These are phyloP conservation scores for Suhomyces xylopsoci DNA, from an alignment of 805 yeast species.

Conservation along the genomic window DNA sequence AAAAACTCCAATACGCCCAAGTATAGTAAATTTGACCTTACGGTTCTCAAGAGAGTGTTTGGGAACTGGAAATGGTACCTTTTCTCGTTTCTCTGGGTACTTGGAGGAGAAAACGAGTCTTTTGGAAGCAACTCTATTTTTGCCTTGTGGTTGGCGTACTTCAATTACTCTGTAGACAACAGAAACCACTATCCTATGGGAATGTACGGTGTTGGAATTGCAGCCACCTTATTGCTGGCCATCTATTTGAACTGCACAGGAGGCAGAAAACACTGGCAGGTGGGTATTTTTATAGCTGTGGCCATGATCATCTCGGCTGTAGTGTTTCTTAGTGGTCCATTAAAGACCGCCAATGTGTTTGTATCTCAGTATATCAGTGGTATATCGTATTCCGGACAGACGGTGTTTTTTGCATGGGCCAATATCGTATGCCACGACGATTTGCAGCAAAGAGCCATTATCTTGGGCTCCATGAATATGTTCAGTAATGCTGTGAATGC, in stretches of 20 bases:
- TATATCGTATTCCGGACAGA: constrained; percentile 55
- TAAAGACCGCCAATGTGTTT: constrained; percentile 38
- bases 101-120: constrained; percentile 50
- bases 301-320: constrained; percentile 46
- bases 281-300: constrained; percentile 44
- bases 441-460: constrained; percentile 60
- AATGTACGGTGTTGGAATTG: constrained; percentile 50
- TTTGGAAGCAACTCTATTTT: constrained; percentile 46
- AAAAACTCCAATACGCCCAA: constrained; percentile 17
- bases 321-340: constrained; percentile 43
- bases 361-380: constrained; percentile 58
- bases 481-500: constrained; percentile 61
- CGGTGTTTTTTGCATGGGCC: constrained; percentile 63
- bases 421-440: constrained; percentile 57
- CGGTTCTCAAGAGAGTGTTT: constrained; percentile 36
- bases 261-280: constrained; percentile 48
- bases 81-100: constrained; percentile 49
- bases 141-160: constrained; percentile 44
- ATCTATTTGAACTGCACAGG: constrained; percentile 42
- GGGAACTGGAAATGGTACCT: constrained; percentile 58
- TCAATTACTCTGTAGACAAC: constrained; percentile 40
- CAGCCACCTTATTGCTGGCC: constrained; percentile 44
- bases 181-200: constrained; percentile 56
- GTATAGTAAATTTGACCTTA: constrained; percentile 24
- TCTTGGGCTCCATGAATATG: constrained; percentile 65